Percentiles rank a stretch among this genome's conserved stretches.
Conservation (phyloP, 129 eudicot species). For the Silybum marianum region DNA sequence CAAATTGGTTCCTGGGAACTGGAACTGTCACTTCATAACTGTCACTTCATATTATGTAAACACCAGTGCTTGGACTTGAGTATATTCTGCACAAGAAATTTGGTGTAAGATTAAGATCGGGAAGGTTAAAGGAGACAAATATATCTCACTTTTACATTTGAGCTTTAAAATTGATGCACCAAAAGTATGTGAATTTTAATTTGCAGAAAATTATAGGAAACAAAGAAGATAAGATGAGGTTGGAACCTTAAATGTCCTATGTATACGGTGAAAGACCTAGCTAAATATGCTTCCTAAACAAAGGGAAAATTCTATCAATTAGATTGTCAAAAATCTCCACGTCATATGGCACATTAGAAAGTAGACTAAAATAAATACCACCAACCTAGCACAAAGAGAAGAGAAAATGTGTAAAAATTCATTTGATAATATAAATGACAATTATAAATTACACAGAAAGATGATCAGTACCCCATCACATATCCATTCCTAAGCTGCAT, state of each 20-base stretch:
- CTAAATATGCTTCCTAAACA: slow-evolving; percentile 91
- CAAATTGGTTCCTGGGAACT: neutral
- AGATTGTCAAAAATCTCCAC: slow-evolving; percentile 89
- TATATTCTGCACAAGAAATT: neutral
- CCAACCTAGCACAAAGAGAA: slow-evolving; percentile 63
- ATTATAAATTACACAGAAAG: no score
- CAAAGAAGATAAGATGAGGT: slow-evolving; percentile 9
- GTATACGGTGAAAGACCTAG: slow-evolving; percentile 98
- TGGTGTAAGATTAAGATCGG: neutral
- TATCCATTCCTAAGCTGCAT: neutral
- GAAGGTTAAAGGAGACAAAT: neutral
- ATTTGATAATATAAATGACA: no score
- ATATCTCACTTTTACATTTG: slow-evolving; percentile 49
- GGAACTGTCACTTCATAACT: neutral
- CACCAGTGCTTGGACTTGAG: neutral
- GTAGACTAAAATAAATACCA: slow-evolving; percentile 96
- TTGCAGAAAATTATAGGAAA: slow-evolving; percentile 54
- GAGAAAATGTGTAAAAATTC: neutral
- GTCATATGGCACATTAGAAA: slow-evolving; percentile 91
- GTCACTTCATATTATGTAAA: neutral
- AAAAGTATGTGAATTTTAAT: slow-evolving; percentile 93
- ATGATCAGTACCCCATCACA: no score
- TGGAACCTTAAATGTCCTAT: slow-evolving; percentile 37
- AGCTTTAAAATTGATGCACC: slow-evolving; percentile 96
- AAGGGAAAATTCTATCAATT: slow-evolving; percentile 97